A percentile compares a stretch with the other conserved stretches of the same genome.
Evolutionary conservation across 2,329 filamentous ascomycete species (phyloP).

Genomic region (Macrophomina phaseolina): DNA sequence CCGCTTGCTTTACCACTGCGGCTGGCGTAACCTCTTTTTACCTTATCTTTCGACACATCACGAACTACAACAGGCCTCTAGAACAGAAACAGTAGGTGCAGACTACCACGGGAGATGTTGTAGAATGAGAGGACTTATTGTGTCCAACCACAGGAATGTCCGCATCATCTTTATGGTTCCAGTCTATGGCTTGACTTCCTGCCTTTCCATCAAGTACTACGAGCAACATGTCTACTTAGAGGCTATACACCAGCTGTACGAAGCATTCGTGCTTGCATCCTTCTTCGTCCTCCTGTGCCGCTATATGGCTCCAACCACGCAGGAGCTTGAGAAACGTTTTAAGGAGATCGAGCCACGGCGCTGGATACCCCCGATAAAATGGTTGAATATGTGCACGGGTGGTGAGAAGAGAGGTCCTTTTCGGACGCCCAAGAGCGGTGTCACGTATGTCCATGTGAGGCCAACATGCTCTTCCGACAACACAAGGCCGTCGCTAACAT

Average conservation of each 20-base stretch:
- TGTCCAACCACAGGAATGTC: no score
- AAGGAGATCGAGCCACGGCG: conserved; percentile 65
- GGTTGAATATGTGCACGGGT: conserved; percentile 70
- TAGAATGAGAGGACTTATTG: no score
- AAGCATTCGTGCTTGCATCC: conserved; percentile 80
- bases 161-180: conserved; percentile 84
- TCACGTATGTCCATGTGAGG: conserved; percentile 79
- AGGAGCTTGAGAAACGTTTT: conserved; percentile 79
- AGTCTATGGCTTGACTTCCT: conserved; percentile 74
- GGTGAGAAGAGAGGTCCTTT: conserved; percentile 66
- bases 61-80: conserved; percentile 60
- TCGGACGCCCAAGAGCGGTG: conserved; percentile 72
- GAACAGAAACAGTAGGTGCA: conserved; percentile 58
- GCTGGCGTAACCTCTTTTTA: conserved; percentile 54
- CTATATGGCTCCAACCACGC: conserved; percentile 75
- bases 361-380: conserved; percentile 74
- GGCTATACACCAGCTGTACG: conserved; percentile 79
- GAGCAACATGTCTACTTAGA: conserved; percentile 77
- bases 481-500: neutral
- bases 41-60: conserved; percentile 60
- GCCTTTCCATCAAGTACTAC: conserved; percentile 73
- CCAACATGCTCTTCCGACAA: neutral
- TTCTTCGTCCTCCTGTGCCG: conserved; percentile 80
- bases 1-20: conserved; percentile 50
- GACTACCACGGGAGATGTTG: neutral